These are phyloP conservation scores for Candida mattraensis DNA, from an alignment of 805 yeast species.

Conservation along the genomic window DNA sequence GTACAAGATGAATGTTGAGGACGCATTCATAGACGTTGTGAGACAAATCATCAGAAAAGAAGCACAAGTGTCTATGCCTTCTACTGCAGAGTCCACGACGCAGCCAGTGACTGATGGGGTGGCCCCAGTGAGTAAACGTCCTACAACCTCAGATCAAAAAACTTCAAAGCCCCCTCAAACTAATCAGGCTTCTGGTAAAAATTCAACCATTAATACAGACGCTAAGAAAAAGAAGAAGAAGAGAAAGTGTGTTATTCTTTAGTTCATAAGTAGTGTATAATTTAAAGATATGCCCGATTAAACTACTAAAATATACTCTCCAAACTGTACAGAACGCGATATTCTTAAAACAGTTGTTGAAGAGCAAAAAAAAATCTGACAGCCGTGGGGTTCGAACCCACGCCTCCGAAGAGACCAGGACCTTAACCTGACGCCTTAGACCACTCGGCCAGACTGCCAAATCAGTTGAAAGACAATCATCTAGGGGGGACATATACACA, in stretches of 20 bases:
- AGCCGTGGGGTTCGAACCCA: conserved; percentile 86
- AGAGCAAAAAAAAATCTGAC: conserved; percentile 43
- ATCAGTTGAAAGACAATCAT: no score
- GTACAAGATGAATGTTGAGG: conserved; percentile 84
- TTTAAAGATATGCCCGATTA: no score
- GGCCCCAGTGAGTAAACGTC: conserved; percentile 4
- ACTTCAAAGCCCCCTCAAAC: conserved; percentile 2
- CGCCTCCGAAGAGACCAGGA: conserved; percentile 85
- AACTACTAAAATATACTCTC: no score
- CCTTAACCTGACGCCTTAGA: conserved; percentile 47
- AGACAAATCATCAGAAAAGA: conserved; percentile 86
- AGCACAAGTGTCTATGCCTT: conserved; percentile 25
- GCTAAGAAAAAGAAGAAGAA: conserved; percentile 18
- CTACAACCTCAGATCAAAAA: conserved; percentile 7
- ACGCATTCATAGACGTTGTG: conserved; percentile 84
- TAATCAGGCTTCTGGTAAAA: conserved; percentile 1
- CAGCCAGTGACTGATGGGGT: conserved; percentile 8
- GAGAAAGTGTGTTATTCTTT: conserved; percentile 22
- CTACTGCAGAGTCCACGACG: conserved; percentile 8
- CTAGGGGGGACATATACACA: no score
- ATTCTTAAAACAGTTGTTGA: conserved; percentile 24
- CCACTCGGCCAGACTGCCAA: conserved; percentile 47
- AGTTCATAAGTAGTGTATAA: no score
- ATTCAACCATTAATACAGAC: conserved; percentile 3
- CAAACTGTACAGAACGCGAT: no score